Percentiles rank a stretch among this genome's conserved stretches.
Evolutionary conservation across 805 yeast species (phyloP).

Genomic region (Sungouiella thailandica): DNA sequence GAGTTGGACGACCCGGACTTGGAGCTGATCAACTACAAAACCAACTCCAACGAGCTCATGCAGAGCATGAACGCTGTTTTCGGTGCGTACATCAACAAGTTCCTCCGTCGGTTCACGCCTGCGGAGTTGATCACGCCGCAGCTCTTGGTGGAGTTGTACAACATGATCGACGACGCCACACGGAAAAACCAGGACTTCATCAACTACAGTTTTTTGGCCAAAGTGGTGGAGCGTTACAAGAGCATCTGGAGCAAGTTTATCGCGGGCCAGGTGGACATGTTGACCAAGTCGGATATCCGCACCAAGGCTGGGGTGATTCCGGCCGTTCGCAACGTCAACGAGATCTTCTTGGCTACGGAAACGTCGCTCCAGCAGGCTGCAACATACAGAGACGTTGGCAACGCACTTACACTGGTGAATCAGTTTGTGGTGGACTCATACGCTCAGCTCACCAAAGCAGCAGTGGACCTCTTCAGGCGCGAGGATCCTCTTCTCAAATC

Average conservation of each 20-base stretch:
- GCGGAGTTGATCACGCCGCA: constrained; percentile 30
- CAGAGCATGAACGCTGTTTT: constrained; percentile 45
- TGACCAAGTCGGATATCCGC: constrained; percentile 30
- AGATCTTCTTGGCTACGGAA: constrained; percentile 29
- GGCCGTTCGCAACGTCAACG: constrained; percentile 29
- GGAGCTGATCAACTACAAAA: constrained; percentile 35
- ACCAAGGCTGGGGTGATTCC: constrained; percentile 35
- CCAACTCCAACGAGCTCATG: constrained; percentile 43
- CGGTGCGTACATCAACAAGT: constrained; percentile 32
- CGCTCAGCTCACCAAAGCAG: constrained; percentile 27
- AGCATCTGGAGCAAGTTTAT: constrained; percentile 57
- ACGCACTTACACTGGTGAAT: constrained; percentile 15
- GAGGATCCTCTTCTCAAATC: constrained; percentile 42
- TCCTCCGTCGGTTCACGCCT: constrained; percentile 34
- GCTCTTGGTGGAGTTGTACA: constrained; percentile 26
- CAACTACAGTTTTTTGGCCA: constrained; percentile 44
- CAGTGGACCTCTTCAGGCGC: constrained; percentile 29
- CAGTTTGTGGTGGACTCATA: constrained; percentile 27
- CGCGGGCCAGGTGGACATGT: constrained; percentile 44
- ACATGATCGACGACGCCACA: constrained; percentile 30
- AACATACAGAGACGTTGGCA: constrained; percentile 13
- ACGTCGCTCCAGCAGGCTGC: constrained; percentile 24
- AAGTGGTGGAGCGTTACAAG: constrained; percentile 46
- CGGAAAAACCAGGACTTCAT: constrained; percentile 57
- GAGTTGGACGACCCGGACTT: constrained; percentile 24